Base-by-base conservation (phyloP, 176 grass and related monocot genomes). In the Zoysia pacifica region DNA sequence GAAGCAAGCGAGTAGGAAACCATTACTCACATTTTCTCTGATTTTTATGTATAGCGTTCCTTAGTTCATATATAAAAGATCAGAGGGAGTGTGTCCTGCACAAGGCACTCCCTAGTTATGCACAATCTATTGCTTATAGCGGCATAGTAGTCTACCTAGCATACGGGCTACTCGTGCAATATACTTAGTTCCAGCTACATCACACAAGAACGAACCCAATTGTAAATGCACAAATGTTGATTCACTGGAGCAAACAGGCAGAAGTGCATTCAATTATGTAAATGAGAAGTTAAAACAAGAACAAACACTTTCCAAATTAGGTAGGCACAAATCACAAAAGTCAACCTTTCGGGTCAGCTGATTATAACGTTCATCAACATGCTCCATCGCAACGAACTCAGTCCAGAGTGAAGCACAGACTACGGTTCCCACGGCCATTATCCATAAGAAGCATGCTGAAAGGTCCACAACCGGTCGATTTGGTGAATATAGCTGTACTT, bases 371-470 rank as follows among this genome's bases (percentile, higher is more conserved):
- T 98, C 95, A 73, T 98, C 92, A 77, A 91, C 79, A 70, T 98
- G 92, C 75, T 98, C 95, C 1, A 83, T 87, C 11, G 78, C 77
- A 87, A 98, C 60, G 3, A 88, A 91, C 79, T 94, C 95, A 87
- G 81, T 76, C 92, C 95, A 98, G 18, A 98, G 75, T 11, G 92
- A 93, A 71, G 95, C 80, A 79, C 89, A 89, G 45, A 94, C 81
- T 85, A 98, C 93, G 70, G 95, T 98, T 42, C 90, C 92, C 71
- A 98, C 86, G 65, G 95, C 92, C 90, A 98, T 94, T 85, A 98
- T 85, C 92, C 79, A 89, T 65, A 98, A 75, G 91, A 98, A 94
- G 69, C 75, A 80, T 79, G 95, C 92, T 58, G 95, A 98, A 48
- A 91, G 79, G 56, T 98, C 92, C 16, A 94, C 88, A 36, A 85